Evolutionary conservation across 306 rosid species (phyloP).

Genomic region (Vigna hirtella): DNA sequence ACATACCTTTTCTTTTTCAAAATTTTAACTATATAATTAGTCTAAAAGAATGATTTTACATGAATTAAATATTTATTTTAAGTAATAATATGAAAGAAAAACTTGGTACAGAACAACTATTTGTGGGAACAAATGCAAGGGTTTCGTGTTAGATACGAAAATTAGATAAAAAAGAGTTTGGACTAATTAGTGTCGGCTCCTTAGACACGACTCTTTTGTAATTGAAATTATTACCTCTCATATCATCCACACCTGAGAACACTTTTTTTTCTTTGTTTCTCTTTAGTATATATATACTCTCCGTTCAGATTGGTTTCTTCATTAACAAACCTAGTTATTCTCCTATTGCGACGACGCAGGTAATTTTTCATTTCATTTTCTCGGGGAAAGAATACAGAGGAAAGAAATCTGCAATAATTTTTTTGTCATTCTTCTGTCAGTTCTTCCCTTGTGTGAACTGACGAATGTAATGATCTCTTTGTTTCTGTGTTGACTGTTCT

Average conservation of each 20-base stretch:
- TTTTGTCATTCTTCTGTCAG: not conserved
- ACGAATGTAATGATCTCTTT: not conserved
- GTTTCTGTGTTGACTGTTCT: not conserved
- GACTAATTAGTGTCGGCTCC: too few species aligned
- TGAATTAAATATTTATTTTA: too few species aligned
- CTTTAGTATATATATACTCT: not conserved
- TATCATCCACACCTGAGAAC: not conserved
- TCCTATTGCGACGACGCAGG: slow-evolving; percentile 1
- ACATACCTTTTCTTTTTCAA: too few species aligned
- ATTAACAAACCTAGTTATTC: not conserved
- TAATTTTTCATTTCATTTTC: slow-evolving; percentile 7
- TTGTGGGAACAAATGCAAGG: too few species aligned
- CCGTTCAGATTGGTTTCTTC: not conserved
- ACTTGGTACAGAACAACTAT: too few species aligned
- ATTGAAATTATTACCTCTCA: not conserved
- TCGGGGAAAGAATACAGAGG: not conserved
- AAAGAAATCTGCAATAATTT: not conserved
- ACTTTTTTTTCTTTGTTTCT: not conserved
- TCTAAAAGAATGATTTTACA: too few species aligned
- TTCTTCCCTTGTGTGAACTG: not conserved
- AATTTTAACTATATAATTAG: too few species aligned
- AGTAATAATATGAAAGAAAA: too few species aligned
- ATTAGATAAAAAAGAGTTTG: too few species aligned
- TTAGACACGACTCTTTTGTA: too few species aligned
- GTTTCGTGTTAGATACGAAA: too few species aligned